A percentile compares a stretch with the other conserved stretches of the same genome.
Evolutionary conservation across 768 basidiomycete species (phyloP).

Genomic region (Hygrocybe coccinea): DNA sequence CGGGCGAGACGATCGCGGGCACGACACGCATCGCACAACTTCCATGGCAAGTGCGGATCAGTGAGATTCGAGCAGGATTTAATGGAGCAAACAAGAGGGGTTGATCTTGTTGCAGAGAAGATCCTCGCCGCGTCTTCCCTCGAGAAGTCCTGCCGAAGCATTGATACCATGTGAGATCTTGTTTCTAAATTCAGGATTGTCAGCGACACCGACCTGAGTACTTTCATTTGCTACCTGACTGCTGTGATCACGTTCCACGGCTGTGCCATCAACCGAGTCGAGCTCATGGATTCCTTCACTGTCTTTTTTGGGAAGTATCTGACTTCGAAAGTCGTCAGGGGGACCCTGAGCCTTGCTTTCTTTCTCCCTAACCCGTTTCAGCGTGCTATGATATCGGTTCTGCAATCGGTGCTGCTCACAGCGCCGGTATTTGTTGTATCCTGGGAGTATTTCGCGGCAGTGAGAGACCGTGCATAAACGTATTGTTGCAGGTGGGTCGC

Average conservation of each 20-base stretch:
- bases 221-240: not conserved
- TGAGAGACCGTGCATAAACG: conserved; percentile 37
- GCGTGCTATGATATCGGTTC: conserved; percentile 48
- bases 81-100: not conserved
- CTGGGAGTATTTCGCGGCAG: conserved; percentile 48
- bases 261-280: not conserved
- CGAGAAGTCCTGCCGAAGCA: too few species aligned
- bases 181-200: too few species aligned
- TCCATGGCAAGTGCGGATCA: not conserved
- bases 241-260: not conserved
- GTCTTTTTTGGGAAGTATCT: conserved; percentile 6
- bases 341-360: conserved; percentile 34
- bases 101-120: not conserved
- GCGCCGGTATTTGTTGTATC: conserved; percentile 45
- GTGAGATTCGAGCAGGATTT: not conserved
- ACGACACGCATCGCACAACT: conserved; percentile 1
- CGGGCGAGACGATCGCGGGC: not conserved
- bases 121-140: not conserved
- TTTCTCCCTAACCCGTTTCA: conserved; percentile 50
- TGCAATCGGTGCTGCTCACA: conserved; percentile 56
- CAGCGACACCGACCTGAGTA: not conserved
- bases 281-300: conserved; percentile 7
- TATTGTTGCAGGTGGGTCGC: too few species aligned
- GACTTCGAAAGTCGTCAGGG: conserved; percentile 14
- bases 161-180: too few species aligned